phyloP scores from a whole-genome alignment of 768 basidiomycete genomes.

The Suillus weaverae region DNA sequence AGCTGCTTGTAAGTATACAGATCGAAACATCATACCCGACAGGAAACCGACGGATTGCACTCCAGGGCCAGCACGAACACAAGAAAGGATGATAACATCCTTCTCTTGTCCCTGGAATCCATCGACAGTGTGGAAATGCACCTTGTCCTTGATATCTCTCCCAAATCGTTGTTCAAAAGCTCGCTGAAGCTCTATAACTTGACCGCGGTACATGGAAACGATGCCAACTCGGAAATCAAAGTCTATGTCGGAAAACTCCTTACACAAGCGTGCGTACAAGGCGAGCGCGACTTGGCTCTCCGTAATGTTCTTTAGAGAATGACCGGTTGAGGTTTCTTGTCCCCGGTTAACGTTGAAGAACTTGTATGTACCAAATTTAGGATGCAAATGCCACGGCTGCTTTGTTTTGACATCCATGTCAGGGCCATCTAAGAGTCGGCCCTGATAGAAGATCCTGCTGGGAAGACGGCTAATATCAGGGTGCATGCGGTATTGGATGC shows the following conservation, averaged over 20 bases:
- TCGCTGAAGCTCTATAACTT: slow-evolving; percentile 71
- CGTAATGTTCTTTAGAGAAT: slow-evolving; percentile 72
- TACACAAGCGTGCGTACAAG: slow-evolving; percentile 69
- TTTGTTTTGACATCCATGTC: slow-evolving; percentile 81
- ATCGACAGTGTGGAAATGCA: slow-evolving; percentile 97
- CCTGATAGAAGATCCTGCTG: slow-evolving; percentile 84
- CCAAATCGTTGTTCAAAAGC: slow-evolving; percentile 76
- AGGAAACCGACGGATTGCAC: slow-evolving; percentile 85
- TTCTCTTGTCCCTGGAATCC: slow-evolving; percentile 99
- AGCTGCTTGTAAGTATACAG: slow-evolving; percentile 4
- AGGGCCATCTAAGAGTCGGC: slow-evolving; percentile 81
- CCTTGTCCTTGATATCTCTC: slow-evolving; percentile 58
- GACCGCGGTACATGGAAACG: slow-evolving; percentile 94
- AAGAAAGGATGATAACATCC: slow-evolving; percentile 95
- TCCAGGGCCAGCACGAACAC: slow-evolving; percentile 91
- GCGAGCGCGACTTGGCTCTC: slow-evolving; percentile 78
- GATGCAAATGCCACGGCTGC: slow-evolving; percentile 81
- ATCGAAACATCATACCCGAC: slow-evolving; percentile 48
- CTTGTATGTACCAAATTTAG: slow-evolving; percentile 80
- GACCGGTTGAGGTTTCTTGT: slow-evolving; percentile 56
- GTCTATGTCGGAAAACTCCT: slow-evolving; percentile 58
- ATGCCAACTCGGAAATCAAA: slow-evolving; percentile 63
- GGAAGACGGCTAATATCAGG: slow-evolving; percentile 92
- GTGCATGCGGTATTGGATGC: slow-evolving; percentile 99
- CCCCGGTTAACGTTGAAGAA: slow-evolving; percentile 83